phyloP scores from a whole-genome alignment of 345 rosid genomes.

The Melastoma malabathricum region DNA sequence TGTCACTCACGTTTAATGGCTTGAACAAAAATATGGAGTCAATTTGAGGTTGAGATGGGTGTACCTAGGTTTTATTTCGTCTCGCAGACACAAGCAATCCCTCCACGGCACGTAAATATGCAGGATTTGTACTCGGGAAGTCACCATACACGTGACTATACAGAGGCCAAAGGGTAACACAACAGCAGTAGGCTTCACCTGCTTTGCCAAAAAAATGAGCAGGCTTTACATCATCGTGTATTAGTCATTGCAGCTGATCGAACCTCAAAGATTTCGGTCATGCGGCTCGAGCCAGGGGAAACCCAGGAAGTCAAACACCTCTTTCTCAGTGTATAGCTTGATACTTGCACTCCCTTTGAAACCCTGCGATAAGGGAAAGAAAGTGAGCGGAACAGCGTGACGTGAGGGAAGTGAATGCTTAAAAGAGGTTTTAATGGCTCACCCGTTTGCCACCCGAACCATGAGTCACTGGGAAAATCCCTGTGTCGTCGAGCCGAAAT shows the following conservation, averaged over 20 bases:
- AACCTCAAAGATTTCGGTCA: slow-evolving; percentile 59
- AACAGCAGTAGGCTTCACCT: too few species aligned
- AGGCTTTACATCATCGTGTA: neutral
- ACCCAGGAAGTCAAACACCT: slow-evolving; percentile 77
- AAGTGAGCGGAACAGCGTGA: neutral
- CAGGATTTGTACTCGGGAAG: too few species aligned
- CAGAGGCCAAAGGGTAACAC: too few species aligned
- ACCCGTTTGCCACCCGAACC: slow-evolving; percentile 72
- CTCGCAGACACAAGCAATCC: too few species aligned
- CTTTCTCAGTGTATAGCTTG: slow-evolving; percentile 47
- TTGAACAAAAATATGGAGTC: too few species aligned
- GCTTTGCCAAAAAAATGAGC: neutral
- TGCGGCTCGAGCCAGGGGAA: slow-evolving; percentile 77
- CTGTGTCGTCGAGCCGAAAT: slow-evolving; percentile 78
- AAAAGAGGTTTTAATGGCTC: slow-evolving; percentile 1
- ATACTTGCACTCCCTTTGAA: slow-evolving; percentile 46
- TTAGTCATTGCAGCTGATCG: neutral
- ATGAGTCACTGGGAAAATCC: slow-evolving; percentile 72
- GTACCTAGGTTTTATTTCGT: too few species aligned
- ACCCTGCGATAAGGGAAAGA: slow-evolving; percentile 31
- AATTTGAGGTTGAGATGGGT: too few species aligned
- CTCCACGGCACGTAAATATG: too few species aligned
- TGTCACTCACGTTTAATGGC: too few species aligned
- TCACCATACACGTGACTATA: too few species aligned
- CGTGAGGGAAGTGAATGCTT: slow-evolving; percentile 1